Percentiles rank a stretch among this genome's conserved stretches.
phyloP scores from a whole-genome alignment of 305 asterid genomes.

The Fraxinus velutina region DNA sequence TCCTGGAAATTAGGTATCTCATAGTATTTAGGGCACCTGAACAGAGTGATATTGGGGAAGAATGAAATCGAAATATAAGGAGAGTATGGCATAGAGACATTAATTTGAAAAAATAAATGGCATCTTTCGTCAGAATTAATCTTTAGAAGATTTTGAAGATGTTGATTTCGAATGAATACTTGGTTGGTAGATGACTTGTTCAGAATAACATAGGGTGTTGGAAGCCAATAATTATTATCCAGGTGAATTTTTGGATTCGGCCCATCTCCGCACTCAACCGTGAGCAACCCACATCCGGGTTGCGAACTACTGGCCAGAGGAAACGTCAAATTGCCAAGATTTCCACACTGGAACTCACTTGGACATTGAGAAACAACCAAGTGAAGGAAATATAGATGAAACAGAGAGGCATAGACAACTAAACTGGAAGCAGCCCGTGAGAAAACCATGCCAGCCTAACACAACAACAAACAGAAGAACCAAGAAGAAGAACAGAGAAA shows the following conservation, averaged over 20 bases:
- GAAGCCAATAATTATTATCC: not conserved
- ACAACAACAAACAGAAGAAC: not conserved
- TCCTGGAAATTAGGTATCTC: not conserved
- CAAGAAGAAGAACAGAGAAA: not conserved
- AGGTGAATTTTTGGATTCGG: constrained; percentile 22
- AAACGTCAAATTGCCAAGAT: constrained; percentile 21
- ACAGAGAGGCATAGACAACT: constrained; percentile 19
- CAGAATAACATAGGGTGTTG: not conserved
- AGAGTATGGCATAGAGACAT: not conserved
- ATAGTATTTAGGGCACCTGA: too few species aligned
- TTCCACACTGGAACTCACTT: constrained; percentile 32
- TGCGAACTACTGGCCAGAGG: constrained; percentile 22
- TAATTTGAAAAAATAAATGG: too few species aligned
- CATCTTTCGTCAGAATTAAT: constrained; percentile 28
- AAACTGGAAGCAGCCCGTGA: constrained; percentile 7
- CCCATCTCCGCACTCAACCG: constrained; percentile 16
- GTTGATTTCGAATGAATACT: constrained; percentile 7
- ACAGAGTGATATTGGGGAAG: constrained; percentile 33
- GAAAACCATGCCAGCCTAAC: not conserved
- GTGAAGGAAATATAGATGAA: constrained; percentile 15
- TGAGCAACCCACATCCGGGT: constrained; percentile 41
- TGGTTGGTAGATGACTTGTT: not conserved
- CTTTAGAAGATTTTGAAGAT: too few species aligned
- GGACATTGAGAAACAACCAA: constrained; percentile 32
- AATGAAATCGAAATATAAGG: constrained; percentile 28